Base-by-base conservation (phyloP, 176 grass and related monocot genomes). In the Oryza meyeriana region DNA sequence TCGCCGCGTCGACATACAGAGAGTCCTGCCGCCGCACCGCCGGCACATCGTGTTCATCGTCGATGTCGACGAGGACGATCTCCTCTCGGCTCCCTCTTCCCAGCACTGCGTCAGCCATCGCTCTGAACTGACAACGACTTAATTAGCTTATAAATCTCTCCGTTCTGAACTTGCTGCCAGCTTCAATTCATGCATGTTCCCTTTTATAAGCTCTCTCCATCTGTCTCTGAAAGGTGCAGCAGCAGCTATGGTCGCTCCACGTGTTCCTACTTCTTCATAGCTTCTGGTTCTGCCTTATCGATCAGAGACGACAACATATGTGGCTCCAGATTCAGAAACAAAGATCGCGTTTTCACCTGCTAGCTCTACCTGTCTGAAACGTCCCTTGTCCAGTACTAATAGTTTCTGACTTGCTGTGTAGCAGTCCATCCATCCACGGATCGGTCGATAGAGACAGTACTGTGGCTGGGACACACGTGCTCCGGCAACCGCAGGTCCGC, bases 11-110 rank as follows among this genome's bases (percentile, higher is more conserved):
- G 8, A 10, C 14, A 22, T 50, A 83, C 29, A 83, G 40, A 2
- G 81, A 83, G n/a, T 83, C 81, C 70, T 83, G 81, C 29, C 81
- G 70, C 59, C 25, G 69, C 40, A 83, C 40, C 8, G 22, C 40
- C 39, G 81, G 38, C 28, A 6, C 38, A 27, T 8, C 70, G 55
- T 0, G 8, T 4, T 32, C 18, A 8, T 17, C 68, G 7, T 9
- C 6, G 18, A 31, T 29, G 12, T 64, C 59, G 13, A 74, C 22
- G 29, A 80, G 4, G 22, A 64, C 57, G 68, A 74, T 50, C 29
- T 74, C 59, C 12, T 83, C 81, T 24, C 4, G 59, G n/a, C 69
- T 73, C 17, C 17, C 68, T 62, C 69, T 26, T 6, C 45, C 67
- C 31, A 29, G 36, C 16, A 27, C 39, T 26, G 52, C 31, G 22